Conservation (phyloP, 108 stramenopile genomes). For the Pelagomonas calceolata region DNA sequence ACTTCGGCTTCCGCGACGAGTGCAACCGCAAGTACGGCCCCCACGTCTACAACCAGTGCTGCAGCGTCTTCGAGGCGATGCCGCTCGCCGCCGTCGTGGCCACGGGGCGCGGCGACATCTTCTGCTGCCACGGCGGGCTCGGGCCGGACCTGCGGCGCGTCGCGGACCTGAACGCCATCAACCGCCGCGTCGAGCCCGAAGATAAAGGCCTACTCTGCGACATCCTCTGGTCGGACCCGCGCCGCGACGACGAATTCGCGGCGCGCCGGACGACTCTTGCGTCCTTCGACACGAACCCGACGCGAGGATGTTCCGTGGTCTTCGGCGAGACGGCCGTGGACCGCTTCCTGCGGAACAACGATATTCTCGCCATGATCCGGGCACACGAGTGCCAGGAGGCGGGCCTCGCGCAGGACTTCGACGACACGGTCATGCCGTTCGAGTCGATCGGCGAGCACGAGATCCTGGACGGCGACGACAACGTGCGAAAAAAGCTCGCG, state of each 20-base stretch:
- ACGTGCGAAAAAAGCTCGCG: no score
- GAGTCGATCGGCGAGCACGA: constrained; percentile 70
- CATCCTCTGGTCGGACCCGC: constrained; percentile 97
- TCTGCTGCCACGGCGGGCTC: constrained; percentile 87
- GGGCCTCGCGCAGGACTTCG: constrained; percentile 65
- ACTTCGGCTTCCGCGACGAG: constrained; percentile 98
- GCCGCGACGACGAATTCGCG: constrained; percentile 16
- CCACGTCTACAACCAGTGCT: constrained; percentile 98
- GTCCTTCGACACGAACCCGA: no score
- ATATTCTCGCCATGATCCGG: constrained; percentile 89
- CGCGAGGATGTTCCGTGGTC: constrained; percentile 91
- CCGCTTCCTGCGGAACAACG: constrained; percentile 89
- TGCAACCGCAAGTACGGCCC: constrained; percentile 95
- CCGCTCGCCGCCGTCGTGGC: constrained; percentile 95
- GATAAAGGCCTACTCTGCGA: constrained; percentile 98
- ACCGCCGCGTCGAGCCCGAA: constrained; percentile 84
- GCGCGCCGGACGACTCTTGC: no score
- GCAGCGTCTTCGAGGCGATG: constrained; percentile 97
- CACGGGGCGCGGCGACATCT: constrained; percentile 70
- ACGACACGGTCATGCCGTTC: constrained; percentile 26
- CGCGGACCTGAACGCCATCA: constrained; percentile 71
- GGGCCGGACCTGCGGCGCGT: constrained; percentile 87
- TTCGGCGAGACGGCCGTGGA: constrained; percentile 98
- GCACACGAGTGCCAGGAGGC: constrained; percentile 99
- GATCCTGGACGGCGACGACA: no score